Percentiles rank a stretch among this genome's conserved stretches.
phyloP scores from a whole-genome alignment of 345 rosid species.

The Syzygium jambos region DNA sequence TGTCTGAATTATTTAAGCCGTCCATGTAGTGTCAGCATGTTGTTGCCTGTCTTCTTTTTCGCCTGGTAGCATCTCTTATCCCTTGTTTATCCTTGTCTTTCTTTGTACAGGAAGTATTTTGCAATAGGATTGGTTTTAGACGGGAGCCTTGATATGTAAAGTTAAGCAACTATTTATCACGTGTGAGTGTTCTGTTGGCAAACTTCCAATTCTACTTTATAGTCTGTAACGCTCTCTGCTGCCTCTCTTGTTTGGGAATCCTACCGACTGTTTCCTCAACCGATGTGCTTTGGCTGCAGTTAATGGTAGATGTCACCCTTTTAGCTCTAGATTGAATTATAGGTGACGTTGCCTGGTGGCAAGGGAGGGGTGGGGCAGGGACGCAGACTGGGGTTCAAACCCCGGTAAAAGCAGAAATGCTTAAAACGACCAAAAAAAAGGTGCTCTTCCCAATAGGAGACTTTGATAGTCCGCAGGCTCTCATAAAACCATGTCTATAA shows the following conservation, averaged over 20 bases:
- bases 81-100: neutral
- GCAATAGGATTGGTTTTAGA: neutral
- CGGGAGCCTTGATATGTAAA: neutral
- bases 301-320: neutral
- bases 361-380: neutral
- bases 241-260: neutral
- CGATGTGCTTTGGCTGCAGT: neutral
- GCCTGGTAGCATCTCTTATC: neutral
- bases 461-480: neutral
- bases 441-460: neutral
- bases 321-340: neutral
- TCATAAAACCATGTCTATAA: neutral
- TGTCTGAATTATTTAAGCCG: neutral
- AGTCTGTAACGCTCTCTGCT: neutral
- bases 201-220: neutral
- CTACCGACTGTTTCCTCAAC: neutral
- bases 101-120: neutral
- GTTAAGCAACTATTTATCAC: neutral
- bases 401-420: neutral
- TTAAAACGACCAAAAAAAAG: neutral
- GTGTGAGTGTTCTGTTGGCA: neutral
- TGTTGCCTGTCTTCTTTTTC: neutral
- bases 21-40: neutral
- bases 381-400: neutral
- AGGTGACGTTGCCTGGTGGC: neutral